Conservation (phyloP, 306 rosid species). For the Inga oerstediana region DNA sequence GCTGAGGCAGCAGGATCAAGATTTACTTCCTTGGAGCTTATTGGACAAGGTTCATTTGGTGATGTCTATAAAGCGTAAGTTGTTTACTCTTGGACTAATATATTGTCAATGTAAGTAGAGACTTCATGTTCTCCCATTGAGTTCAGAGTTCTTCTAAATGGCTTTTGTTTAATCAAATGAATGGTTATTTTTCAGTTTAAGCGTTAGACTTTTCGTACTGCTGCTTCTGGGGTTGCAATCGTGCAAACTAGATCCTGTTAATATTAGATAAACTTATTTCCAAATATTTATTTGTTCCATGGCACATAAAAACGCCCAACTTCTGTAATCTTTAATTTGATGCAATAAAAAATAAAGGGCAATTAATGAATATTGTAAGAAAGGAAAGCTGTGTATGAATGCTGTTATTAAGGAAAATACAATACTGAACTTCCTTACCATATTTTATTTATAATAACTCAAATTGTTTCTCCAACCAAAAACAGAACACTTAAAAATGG, state of each 20-base stretch:
- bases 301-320: neutral
- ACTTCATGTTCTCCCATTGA: conserved; percentile 19
- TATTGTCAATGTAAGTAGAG: neutral
- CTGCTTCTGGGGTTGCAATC: conserved; percentile 27
- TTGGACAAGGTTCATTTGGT: conserved; percentile 96
- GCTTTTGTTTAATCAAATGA: conserved; percentile 22
- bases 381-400: neutral
- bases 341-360: conserved; percentile 10
- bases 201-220: neutral
- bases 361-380: conserved; percentile 3
- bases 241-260: conserved; percentile 1
- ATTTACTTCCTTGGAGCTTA: conserved; percentile 80
- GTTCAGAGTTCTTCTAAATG: conserved; percentile 22
- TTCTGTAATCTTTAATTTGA: conserved; percentile 21
- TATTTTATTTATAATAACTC: conserved; percentile 9
- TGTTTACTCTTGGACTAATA: conserved; percentile 28
- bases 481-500: neutral
- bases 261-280: conserved; percentile 10
- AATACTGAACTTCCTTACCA: conserved; percentile 1
- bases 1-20: conserved; percentile 86
- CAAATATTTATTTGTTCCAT: neutral
- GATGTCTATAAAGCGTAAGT: conserved; percentile 95
- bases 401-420: neutral
- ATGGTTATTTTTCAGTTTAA: neutral
- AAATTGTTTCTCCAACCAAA: conserved; percentile 8